Base-by-base conservation (phyloP, 306 rosid genomes). In the Casuarina equisetifolia region DNA sequence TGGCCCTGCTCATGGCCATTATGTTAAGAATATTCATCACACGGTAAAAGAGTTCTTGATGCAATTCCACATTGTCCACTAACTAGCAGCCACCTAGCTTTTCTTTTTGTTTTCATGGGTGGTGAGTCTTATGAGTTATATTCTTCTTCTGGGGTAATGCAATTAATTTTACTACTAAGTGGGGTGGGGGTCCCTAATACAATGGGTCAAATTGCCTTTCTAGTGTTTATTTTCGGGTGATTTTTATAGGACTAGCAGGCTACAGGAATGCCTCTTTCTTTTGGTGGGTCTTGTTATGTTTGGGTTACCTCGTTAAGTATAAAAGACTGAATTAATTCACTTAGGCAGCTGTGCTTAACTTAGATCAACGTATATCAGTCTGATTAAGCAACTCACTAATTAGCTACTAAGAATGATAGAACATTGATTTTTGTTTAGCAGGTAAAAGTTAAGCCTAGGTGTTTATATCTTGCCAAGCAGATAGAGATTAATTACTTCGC, bases 201-300 rank as follows among this genome's bases (percentile, higher is more conserved):
- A 83, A 69, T 71, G 88, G 88, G 96, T 90, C 93, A 92, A 92
- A 86, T 85, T 85, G 85, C 72, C 89, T 84, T 85, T 90, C 82
- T 78, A 69, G 69, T 80, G 85, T 83, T 83, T 73, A 80, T 84
- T 74, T 74, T 78, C 83, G 80, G 78, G 85, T 76, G 73, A 73
- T 67, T 92, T 90, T 84, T 81, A 80, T 72, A 83, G 81, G 70
- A 83, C 67, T 76, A 75, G 52, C 82, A 78, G 92, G 88, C 77
- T 86, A 79, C 90, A 87, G 71, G 77, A 85, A 82, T 74, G 42
- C 42, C 71, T n/a, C 39, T 76, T 77, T 80, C 85, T 84, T 90
- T 85, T 81, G 87, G 85, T 90, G 91, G 88, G 87, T 80, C 87
- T 89, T 54, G 51, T 78, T 46, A 83, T 88, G 90, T 86, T 25